These are phyloP conservation scores for Hansfordia pulvinata DNA, from an alignment of 2,329 filamentous ascomycete genomes.

Conservation along the genomic window DNA sequence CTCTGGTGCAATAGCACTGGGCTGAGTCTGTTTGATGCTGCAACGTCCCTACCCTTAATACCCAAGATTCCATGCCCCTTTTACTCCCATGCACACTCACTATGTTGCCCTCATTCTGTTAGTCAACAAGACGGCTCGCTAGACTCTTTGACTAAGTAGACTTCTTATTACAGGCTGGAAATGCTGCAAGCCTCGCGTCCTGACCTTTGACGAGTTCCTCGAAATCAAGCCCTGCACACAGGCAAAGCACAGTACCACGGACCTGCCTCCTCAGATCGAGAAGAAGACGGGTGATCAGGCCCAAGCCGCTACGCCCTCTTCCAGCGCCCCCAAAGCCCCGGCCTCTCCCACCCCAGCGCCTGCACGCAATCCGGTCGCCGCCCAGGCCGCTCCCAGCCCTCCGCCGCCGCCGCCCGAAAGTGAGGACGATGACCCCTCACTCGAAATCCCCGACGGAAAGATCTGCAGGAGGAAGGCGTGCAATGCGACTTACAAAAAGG, in stretches of 20 bases:
- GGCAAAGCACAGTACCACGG: conserved; percentile 83
- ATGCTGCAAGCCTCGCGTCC: conserved; percentile 92
- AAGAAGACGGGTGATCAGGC: conserved; percentile 39
- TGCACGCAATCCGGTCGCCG: conserved; percentile 24
- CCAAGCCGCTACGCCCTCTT: conserved; percentile 25
- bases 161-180: conserved; percentile 62
- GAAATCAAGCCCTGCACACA: conserved; percentile 82
- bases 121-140: background rate
- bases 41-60: too few relatives aligned
- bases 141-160: conserved; percentile 1
- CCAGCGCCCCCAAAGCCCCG: conserved; percentile 25
- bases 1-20: too few relatives aligned
- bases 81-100: too few relatives aligned
- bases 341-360: conserved; percentile 25
- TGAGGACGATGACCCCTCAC: conserved; percentile 71
- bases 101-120: too few relatives aligned
- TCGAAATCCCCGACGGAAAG: conserved; percentile 60
- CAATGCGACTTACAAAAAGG: conserved; percentile 49
- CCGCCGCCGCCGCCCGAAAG: conserved; percentile 59
- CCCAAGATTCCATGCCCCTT: too few relatives aligned
- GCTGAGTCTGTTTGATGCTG: too few relatives aligned
- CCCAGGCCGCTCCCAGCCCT: conserved; percentile 31
- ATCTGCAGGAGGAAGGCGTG: conserved; percentile 71
- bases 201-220: conserved; percentile 98
- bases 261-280: conserved; percentile 48